phyloP scores from a whole-genome alignment of 306 rosid species.

The Ziziphus jujuba region DNA sequence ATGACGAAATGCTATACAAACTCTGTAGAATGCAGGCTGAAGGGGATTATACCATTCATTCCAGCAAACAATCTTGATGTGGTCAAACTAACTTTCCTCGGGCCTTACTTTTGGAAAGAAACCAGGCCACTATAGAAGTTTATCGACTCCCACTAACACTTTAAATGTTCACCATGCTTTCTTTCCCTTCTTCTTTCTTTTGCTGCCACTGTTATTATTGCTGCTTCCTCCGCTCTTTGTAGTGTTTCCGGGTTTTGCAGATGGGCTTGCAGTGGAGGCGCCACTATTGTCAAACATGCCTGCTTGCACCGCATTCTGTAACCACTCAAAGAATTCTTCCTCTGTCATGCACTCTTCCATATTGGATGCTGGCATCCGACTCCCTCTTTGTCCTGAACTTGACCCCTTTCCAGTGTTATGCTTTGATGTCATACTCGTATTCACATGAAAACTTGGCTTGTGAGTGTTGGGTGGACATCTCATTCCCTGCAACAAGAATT shows the following conservation, averaged over 20 bases:
- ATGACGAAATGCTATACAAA: conserved; percentile 36
- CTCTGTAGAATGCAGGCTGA: conserved; percentile 15
- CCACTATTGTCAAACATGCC: conserved; percentile 64
- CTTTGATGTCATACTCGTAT: conserved; percentile 76
- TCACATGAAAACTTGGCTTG: conserved; percentile 94
- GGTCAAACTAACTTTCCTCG: conserved; percentile 29
- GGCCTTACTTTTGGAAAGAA: conserved; percentile 29
- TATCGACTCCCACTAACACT: conserved; percentile 20
- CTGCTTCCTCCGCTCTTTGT: conserved; percentile 33
- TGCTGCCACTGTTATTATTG: conserved; percentile 35
- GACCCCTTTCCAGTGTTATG: conserved; percentile 67
- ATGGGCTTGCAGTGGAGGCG: conserved; percentile 58
- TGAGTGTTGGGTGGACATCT: conserved; percentile 92
- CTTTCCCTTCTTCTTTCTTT: conserved; percentile 85
- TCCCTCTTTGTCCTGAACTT: conserved; percentile 73
- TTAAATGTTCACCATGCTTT: conserved; percentile 64
- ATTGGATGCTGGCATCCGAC: conserved; percentile 58
- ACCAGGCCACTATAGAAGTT: conserved; percentile 29
- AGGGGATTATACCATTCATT: conserved; percentile 5
- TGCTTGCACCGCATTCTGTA: conserved; percentile 75
- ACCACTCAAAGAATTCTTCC: conserved; percentile 92
- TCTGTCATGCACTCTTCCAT: conserved; percentile 81
- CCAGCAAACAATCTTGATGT: conserved; percentile 26
- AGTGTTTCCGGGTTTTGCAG: conserved; percentile 52
- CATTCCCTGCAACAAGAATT: conserved; percentile 74